Conservation (phyloP, 2,329 filamentous ascomycete species). For the Periglandula ipomoeae region DNA sequence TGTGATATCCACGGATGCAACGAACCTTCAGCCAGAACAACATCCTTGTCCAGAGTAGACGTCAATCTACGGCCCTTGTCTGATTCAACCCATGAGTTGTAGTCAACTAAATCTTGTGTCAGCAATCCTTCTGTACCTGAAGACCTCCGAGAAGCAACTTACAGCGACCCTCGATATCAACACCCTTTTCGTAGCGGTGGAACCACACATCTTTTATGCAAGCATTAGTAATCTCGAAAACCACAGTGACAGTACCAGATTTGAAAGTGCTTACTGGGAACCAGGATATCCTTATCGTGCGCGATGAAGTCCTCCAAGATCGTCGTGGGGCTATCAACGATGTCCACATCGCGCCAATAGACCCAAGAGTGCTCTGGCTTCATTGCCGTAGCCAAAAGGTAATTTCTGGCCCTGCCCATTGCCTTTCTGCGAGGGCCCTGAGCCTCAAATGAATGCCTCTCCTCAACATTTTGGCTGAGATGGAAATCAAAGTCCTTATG, state of each 20-base stretch:
- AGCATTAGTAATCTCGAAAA: slow-evolving; percentile 14
- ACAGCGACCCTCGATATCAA: slow-evolving; percentile 93
- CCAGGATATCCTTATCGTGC: slow-evolving; percentile 85
- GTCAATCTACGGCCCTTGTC: slow-evolving; percentile 71
- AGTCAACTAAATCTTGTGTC: slow-evolving; percentile 61
- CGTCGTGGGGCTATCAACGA: slow-evolving; percentile 75
- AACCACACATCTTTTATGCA: slow-evolving; percentile 78
- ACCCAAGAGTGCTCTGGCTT: slow-evolving; percentile 97
- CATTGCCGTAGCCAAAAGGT: slow-evolving; percentile 71
- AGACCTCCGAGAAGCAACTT: slow-evolving; percentile 27
- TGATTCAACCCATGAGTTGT: slow-evolving; percentile 98
- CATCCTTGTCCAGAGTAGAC: slow-evolving; percentile 65
- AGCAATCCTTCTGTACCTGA: neutral
- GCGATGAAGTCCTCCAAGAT: slow-evolving; percentile 94
- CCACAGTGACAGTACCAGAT: neutral
- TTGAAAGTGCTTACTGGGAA: slow-evolving; percentile 65
- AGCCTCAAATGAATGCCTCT: slow-evolving; percentile 76
- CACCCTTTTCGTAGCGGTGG: slow-evolving; percentile 71
- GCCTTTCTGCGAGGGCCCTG: slow-evolving; percentile 85
- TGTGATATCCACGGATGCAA: neutral
- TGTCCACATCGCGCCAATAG: slow-evolving; percentile 97
- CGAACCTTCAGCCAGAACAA: slow-evolving; percentile 81
- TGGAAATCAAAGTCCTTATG: slow-evolving; percentile 82
- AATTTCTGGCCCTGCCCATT: slow-evolving; percentile 87
- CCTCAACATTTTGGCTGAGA: slow-evolving; percentile 68